Evolutionary conservation across 352 stramenopile species (phyloP), one percentile per base, ranked within the genome.

Genomic region (Globisporangium takayamanum): DNA sequence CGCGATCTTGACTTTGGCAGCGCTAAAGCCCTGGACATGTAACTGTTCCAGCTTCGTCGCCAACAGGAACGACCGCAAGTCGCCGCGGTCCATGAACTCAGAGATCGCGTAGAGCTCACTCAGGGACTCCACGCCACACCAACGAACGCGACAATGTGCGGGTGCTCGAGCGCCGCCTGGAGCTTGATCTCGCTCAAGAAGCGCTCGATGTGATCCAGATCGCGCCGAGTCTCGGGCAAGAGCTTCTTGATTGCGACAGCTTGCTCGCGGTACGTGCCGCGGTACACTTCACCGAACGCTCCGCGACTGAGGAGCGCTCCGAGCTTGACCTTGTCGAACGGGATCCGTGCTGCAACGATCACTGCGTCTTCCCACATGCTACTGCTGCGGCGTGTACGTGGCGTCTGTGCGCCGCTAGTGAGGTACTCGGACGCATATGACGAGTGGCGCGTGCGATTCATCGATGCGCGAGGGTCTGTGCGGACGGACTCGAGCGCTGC

Each of bases 41-140:
- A 52, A 1, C 39, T 44, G 57, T 37, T 10, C 37, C 41, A 20
- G 50, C 7, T 37, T 62, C 33, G 69, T 76, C 20, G 61, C 45
- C 39, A 66, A 54, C 4, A 87, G 42, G 14, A 84, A 64, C 4
- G 64, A 66, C 11, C 70, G 67, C 15, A 87, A 59, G 55, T 87
- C 76, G 7, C 77, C 73, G 22, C 66, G 59, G 57, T 70, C 69
- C 77, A 87, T 84, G 53, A 82, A 85, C 59, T 85, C 77, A 25
- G 66, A 80, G 46, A 87, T 60, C n/a, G 67, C 73, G 42, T 63
- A 69, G 3, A 87, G 45, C 36, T 87, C 74, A 48, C 63, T 74
- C 1, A 82, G 67, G 12, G 73, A 70, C 15, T 82, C 73, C 74
- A 86, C 1, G 74, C 76, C 16, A 87, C 72, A 15, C 76, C 76